Evolutionary conservation across 2,329 filamentous ascomycete species (phyloP), one percentile per base, ranked within the genome.

Genomic region (Hymenotorrendiella dingleyae): DNA sequence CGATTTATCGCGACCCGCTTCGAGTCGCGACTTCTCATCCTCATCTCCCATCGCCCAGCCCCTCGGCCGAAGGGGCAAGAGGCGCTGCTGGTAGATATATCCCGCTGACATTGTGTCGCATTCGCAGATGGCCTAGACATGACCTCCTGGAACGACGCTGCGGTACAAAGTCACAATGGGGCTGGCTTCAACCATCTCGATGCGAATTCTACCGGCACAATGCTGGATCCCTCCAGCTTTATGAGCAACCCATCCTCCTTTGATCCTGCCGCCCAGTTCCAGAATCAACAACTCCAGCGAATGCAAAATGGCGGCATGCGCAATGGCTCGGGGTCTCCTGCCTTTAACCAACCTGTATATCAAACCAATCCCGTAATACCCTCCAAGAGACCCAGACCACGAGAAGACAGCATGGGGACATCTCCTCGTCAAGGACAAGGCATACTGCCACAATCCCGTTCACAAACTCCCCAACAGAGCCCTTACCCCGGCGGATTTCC

Each of bases 381-480:
- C 45, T 91, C 90, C 17, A 98, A 97, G 68, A 80, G 93, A 58
- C 78, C 86, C 41, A 78, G 86, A 35, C 84, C 85, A 40, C 73
- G 79, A 61, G 88, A 94, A 66, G 90, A 96, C 64, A 90, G 82
- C 60, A 75, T 93, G 59, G 83, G 82, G 54, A 82, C 85, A 62
- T 94, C 89, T 23, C 89, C 91, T 40, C 77, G 82, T 58, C 85
- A 83, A 60, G 81, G 83, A 43, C 77, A 83, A 4, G 79, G 78
- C 52, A 85, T 85, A 67, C 67, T 88, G 22, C 84, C 86, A 36
- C 80, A 79, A 19, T 94, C 91, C 66, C 86, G 91, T 65, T 91
- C 91, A 56, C 90, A 95, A 62, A 97, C 91, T 22, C 91, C 91
- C 24, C 86, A 88, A 58, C 86, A 91, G 61, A 76, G 80, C 49